These are phyloP conservation scores for Rosa multiflora DNA, from an alignment of 306 rosid species.

Conservation along the genomic window DNA sequence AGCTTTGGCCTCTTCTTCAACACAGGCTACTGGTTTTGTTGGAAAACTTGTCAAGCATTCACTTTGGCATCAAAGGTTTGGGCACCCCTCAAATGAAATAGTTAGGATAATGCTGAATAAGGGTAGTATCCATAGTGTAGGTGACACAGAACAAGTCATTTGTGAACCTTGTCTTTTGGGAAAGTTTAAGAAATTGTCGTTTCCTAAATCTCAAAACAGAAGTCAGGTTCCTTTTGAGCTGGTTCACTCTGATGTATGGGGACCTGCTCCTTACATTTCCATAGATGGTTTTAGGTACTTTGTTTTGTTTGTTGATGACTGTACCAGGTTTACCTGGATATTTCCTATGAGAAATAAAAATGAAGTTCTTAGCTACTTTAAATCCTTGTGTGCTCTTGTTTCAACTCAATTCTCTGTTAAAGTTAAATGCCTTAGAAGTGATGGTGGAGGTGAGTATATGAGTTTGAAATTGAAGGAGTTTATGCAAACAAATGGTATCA, in stretches of 20 bases:
- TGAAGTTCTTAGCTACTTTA: background rate
- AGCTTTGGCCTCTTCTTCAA: too few species aligned
- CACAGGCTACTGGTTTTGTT: too few species aligned
- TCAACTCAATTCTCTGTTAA: background rate
- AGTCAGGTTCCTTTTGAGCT: background rate
- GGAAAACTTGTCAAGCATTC: too few species aligned
- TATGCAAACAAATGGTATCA: background rate
- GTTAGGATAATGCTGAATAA: too few species aligned
- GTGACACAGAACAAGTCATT: background rate
- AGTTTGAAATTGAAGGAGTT: background rate
- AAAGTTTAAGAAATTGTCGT: background rate
- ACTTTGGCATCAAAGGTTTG: too few species aligned
- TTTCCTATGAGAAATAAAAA: background rate
- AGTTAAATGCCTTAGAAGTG: background rate
- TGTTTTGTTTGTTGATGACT: background rate
- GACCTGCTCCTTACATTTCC: background rate
- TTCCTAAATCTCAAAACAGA: background rate
- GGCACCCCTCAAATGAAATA: too few species aligned
- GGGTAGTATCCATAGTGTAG: too few species aligned
- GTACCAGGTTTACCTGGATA: background rate
- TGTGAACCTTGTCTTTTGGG: background rate
- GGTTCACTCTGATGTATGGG: background rate
- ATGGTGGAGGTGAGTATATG: background rate
- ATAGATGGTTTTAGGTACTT: background rate
- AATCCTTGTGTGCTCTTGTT: background rate